phyloP scores from a whole-genome alignment of 164 flowering plant species.

The Annona cherimola region DNA sequence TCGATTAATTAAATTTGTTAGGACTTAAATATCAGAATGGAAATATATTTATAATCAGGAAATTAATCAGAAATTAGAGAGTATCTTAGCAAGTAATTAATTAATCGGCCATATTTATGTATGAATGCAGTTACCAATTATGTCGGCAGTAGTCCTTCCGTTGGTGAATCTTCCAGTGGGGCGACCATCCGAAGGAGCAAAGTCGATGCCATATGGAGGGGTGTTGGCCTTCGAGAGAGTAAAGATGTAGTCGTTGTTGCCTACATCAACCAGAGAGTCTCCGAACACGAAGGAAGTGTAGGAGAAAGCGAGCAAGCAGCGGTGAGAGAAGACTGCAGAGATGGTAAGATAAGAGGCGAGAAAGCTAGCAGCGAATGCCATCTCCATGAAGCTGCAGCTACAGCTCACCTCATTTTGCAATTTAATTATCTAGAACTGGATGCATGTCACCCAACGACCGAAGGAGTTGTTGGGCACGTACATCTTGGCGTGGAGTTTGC shows the following conservation, averaged over 20 bases:
- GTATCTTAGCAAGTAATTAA: not conserved
- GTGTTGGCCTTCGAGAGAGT: conserved; percentile 55
- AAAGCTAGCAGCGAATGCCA: conserved; percentile 5
- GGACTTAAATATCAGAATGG: too few species aligned
- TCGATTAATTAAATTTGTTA: not conserved
- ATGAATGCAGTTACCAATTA: conserved; percentile 29
- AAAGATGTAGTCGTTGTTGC: conserved; percentile 55
- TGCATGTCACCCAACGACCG: not conserved
- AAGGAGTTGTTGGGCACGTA: conserved; percentile 6
- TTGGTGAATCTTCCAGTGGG: conserved; percentile 75
- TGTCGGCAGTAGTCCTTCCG: conserved; percentile 53
- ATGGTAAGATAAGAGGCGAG: not conserved
- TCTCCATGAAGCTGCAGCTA: not conserved
- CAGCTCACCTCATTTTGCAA: not conserved
- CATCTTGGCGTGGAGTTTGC: conserved; percentile 2
- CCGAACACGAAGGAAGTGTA: conserved; percentile 51
- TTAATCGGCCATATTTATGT: not conserved
- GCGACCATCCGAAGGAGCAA: conserved; percentile 47
- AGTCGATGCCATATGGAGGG: conserved; percentile 68
- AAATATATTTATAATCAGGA: too few species aligned
- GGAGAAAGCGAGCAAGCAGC: conserved; percentile 12
- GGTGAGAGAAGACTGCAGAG: conserved; percentile 7
- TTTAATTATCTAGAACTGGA: not conserved
- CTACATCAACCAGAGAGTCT: conserved; percentile 62
- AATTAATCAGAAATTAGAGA: too few species aligned